phyloP scores from a whole-genome alignment of 495 filamentous ascomycete genomes.

The Penicillium coprophilum region DNA sequence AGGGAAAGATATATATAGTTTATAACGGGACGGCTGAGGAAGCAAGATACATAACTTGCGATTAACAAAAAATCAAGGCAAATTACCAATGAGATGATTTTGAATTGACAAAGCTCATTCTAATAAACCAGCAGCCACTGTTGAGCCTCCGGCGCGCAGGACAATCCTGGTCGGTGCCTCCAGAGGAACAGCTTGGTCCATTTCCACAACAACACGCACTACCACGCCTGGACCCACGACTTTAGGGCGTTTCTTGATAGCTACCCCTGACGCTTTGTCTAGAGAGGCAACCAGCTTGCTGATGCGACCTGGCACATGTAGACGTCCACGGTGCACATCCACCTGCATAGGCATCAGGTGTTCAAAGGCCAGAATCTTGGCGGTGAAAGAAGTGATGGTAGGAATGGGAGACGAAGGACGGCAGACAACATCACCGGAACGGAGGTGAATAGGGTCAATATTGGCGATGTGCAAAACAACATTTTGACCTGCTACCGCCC shows the following conservation, averaged over 20 bases:
- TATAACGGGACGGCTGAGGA: too few species aligned
- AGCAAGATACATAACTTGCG: background rate
- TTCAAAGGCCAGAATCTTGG: slow-evolving; percentile 87
- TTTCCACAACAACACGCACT: slow-evolving; percentile 66
- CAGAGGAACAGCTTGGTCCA: slow-evolving; percentile 74
- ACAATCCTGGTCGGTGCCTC: slow-evolving; percentile 77
- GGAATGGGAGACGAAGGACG: slow-evolving; percentile 63
- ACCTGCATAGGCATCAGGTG: slow-evolving; percentile 83
- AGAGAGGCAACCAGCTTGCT: slow-evolving; percentile 65
- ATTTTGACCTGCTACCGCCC: slow-evolving; percentile 96
- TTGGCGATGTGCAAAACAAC: slow-evolving; percentile 78
- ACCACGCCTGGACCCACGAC: slow-evolving; percentile 71
- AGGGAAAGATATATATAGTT: too few species aligned
- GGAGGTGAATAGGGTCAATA: slow-evolving; percentile 79
- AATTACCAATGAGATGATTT: background rate
- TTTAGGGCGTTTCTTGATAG: slow-evolving; percentile 80
- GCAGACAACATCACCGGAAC: slow-evolving; percentile 83
- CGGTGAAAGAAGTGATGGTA: slow-evolving; percentile 66
- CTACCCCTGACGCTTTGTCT: slow-evolving; percentile 68
- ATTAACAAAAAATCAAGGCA: background rate
- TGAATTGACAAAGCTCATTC: slow-evolving; percentile 48
- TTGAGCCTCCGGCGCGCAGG: slow-evolving; percentile 75
- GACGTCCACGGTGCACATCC: slow-evolving; percentile 80
- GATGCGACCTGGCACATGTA: slow-evolving; percentile 77
- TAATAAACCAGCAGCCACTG: slow-evolving; percentile 81